Conservation (phyloP, 2,329 filamentous ascomycete species). For the Waltergamsia citrina region DNA sequence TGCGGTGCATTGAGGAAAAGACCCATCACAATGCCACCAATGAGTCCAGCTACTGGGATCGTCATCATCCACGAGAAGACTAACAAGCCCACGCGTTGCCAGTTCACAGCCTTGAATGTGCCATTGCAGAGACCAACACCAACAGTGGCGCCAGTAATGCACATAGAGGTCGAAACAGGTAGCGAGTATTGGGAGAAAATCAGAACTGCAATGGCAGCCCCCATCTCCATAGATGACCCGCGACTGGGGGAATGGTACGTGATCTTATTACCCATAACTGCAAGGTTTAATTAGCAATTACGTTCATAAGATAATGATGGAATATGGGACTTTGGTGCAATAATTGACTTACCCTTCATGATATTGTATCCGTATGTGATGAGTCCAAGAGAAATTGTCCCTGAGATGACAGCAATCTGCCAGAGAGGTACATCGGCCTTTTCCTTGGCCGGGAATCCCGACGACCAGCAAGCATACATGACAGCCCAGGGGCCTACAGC, state of each 20-base stretch:
- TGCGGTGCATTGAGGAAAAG: constrained; percentile 29
- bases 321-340: too few species aligned
- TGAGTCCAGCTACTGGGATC: constrained; percentile 29
- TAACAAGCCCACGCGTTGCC: constrained; percentile 59
- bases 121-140: constrained; percentile 73
- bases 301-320: too few species aligned
- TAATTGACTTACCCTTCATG: constrained; percentile 64
- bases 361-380: constrained; percentile 76
- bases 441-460: constrained; percentile 26
- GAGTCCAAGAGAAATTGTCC: constrained; percentile 56
- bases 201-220: constrained; percentile 66
- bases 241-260: constrained; percentile 54
- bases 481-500: constrained; percentile 26
- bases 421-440: constrained; percentile 63
- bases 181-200: constrained; percentile 68
- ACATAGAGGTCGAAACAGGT: constrained; percentile 70
- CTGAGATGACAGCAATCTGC: constrained; percentile 63
- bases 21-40: constrained; percentile 30
- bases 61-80: constrained; percentile 50
- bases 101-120: constrained; percentile 64
- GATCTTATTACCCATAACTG: constrained; percentile 74
- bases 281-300: too few species aligned
- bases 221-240: constrained; percentile 69
- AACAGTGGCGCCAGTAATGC: constrained; percentile 70
- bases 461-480: constrained; percentile 20